A percentile compares a stretch with the other conserved stretches of the same genome.
Conservation (phyloP, 768 basidiomycete genomes). For the Xanthoconium stramineum region DNA sequence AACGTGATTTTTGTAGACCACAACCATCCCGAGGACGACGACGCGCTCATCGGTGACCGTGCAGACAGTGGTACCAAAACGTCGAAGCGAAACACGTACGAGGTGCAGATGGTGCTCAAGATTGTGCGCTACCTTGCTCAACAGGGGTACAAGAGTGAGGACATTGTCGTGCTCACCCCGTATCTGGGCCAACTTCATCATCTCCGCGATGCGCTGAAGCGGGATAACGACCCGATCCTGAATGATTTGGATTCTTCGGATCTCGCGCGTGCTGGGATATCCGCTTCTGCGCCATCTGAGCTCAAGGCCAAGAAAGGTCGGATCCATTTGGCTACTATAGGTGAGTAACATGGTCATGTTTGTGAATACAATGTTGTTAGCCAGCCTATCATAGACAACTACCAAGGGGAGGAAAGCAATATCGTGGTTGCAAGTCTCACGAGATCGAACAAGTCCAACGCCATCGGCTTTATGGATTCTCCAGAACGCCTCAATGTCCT, state of each 20-base stretch:
- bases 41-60: conserved; percentile 38
- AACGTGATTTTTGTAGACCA: conserved; percentile 66
- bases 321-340: conserved; percentile 63
- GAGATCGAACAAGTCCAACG: conserved; percentile 47
- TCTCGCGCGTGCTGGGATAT: conserved; percentile 53
- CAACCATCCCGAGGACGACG: conserved; percentile 49
- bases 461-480: conserved; percentile 72
- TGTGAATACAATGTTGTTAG: no score
- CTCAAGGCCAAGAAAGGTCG: conserved; percentile 38
- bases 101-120: conserved; percentile 62
- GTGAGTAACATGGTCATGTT: conserved; percentile 30
- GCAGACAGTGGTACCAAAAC: conserved; percentile 45
- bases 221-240: conserved; percentile 53
- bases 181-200: conserved; percentile 62
- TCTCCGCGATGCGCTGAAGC: conserved; percentile 44
- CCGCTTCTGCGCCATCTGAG: conserved; percentile 35
- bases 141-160: conserved; percentile 61
- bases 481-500: conserved; percentile 70
- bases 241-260: conserved; percentile 62
- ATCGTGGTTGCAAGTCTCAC: conserved; percentile 63
- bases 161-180: conserved; percentile 65
- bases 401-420: conserved; percentile 73
- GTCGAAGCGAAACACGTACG: conserved; percentile 61
- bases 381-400: conserved; percentile 50
- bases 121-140: conserved; percentile 64